phyloP scores from a whole-genome alignment of 345 rosid genomes.

The Hibiscus tridactylites region DNA sequence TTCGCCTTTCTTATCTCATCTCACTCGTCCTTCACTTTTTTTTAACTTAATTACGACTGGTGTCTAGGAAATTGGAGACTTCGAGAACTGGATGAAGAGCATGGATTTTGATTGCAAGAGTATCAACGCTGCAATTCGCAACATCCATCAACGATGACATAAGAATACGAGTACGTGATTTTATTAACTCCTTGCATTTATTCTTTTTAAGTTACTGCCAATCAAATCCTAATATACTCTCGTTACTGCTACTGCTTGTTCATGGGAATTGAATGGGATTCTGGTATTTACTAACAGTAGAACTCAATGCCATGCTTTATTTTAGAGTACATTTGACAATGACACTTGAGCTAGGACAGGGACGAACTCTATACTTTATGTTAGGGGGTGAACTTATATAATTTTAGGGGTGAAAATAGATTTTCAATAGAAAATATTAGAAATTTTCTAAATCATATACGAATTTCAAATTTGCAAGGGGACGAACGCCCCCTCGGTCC shows the following conservation, averaged over 20 bases:
- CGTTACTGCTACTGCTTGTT: background rate
- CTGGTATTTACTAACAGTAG: background rate
- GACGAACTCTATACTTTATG: too few relatives aligned
- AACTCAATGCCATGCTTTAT: too few relatives aligned
- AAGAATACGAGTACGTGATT: background rate
- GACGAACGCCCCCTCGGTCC: too few relatives aligned
- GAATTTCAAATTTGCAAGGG: too few relatives aligned
- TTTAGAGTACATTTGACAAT: background rate
- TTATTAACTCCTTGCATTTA: background rate
- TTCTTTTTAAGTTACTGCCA: background rate
- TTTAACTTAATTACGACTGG: background rate
- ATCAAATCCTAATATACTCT: background rate
- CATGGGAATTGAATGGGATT: background rate
- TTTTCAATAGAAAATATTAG: too few relatives aligned
- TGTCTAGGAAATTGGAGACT: constrained; percentile 78
- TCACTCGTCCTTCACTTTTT: background rate
- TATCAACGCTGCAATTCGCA: constrained; percentile 64
- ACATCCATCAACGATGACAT: constrained; percentile 45
- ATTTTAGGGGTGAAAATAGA: too few relatives aligned
- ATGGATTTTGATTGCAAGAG: constrained; percentile 87
- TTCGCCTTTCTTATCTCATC: background rate
- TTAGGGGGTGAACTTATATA: too few relatives aligned
- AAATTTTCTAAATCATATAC: too few relatives aligned
- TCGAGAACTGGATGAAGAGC: constrained; percentile 94
- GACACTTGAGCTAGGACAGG: background rate